These are phyloP conservation scores for Botryotinia globosa DNA, from an alignment of 2,329 filamentous ascomycete genomes.

Conservation along the genomic window DNA sequence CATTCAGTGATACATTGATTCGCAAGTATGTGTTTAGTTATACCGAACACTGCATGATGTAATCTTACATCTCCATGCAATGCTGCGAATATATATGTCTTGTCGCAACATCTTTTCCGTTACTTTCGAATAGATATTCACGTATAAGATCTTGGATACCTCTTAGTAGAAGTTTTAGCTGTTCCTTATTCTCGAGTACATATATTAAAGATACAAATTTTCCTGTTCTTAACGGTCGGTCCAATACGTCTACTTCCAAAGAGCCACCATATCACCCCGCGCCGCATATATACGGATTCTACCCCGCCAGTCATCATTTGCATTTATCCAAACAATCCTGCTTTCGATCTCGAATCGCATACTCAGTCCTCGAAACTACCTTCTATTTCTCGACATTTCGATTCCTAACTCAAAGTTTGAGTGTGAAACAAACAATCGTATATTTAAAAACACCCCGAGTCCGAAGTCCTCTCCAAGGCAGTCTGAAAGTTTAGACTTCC, in stretches of 20 bases:
- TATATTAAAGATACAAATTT: not conserved
- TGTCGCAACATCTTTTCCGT: not conserved
- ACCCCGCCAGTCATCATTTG: conserved; percentile 1
- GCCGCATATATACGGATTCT: not conserved
- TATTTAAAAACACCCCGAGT: no score
- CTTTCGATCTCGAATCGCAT: not conserved
- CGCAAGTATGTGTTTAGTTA: not conserved
- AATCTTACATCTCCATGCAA: not conserved
- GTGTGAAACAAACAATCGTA: no score
- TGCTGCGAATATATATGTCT: not conserved
- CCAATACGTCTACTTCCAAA: not conserved
- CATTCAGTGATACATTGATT: conserved; percentile 3
- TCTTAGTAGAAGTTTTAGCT: not conserved
- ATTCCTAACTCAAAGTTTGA: not conserved
- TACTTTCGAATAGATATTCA: not conserved
- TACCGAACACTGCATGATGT: not conserved
- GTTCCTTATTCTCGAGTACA: not conserved
- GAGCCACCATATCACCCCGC: not conserved
- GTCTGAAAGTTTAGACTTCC: not conserved
- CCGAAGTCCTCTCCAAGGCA: not conserved
- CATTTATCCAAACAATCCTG: not conserved
- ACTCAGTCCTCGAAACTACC: not conserved
- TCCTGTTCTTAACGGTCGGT: not conserved
- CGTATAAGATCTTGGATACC: no score
- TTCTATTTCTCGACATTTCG: not conserved